Evolutionary conservation across 2,329 filamentous ascomycete genomes (phyloP), one percentile per base, ranked within the genome.

Genomic region (Exophiala phaeomuriformis): DNA sequence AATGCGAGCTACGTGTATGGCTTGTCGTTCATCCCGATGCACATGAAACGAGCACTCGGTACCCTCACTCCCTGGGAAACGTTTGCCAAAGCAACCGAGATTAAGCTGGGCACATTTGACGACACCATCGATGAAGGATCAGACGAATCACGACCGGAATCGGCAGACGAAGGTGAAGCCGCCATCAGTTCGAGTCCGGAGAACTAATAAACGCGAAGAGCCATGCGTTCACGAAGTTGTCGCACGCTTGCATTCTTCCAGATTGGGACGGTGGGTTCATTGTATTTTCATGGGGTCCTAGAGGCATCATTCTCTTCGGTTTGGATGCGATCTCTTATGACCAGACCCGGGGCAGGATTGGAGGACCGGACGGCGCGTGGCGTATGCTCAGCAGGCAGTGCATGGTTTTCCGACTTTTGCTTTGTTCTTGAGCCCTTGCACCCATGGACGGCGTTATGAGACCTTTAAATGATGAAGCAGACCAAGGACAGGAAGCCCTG

Each of bases 1-100:
- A 98, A 98, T 68, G 91, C 93, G 65, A 96, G 90, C 68, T 98
- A 95, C 68, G 87, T 97, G 53, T 94, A 94, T 66, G 93, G 91
- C 39, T 77, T 97, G 56, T 85, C 90, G 61, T 87, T 96, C 62
- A 78, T 95, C 56, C 90, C 87, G 64, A 86, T 88, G 32, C 89
- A 95, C 71, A 90, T 93, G 82, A 83, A 85, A 68, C 86, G 90
- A 64, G 89, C 91, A 0, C 77, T 98, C 37, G 91, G 90, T 52
- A 87, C 90, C 4, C 77, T 95, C 63, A 96, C 90, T 3, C 85
- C 87, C 2, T 97, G 87, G 68, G 86, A 93, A 43, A 87, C 83
- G 1, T 94, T 91, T 69, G 79, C 82, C 66, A 85, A 81, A 69
- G 88, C 87, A 27, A 76, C 74, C 48, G 67, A 65, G 12, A 60